A percentile compares a stretch with the other conserved stretches of the same genome.
Conservation (phyloP, 257 asterid species). For the Solanum rostratum region DNA sequence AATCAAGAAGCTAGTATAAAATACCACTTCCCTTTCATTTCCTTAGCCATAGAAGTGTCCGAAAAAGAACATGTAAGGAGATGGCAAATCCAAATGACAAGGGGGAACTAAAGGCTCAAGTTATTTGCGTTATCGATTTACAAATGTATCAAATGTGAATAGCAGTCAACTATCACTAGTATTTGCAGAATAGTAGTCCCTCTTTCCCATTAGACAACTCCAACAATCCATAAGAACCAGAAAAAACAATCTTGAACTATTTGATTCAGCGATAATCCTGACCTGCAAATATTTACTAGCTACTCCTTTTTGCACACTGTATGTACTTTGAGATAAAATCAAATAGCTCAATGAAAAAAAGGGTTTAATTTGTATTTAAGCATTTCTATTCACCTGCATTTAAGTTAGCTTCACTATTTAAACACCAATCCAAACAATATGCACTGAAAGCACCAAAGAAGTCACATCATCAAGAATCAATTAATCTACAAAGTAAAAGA, state of each 20-base stretch:
- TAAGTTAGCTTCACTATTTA: not conserved
- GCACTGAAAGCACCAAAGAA: not conserved
- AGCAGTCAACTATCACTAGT: not conserved
- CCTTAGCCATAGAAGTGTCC: not conserved
- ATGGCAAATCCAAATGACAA: not conserved
- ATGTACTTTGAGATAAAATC: not conserved
- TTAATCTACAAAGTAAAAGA: not conserved
- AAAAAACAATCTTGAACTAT: not conserved
- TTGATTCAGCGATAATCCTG: not conserved
- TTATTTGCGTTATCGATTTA: not conserved
- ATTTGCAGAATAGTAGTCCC: not conserved
- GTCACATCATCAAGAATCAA: not conserved
- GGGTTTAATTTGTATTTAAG: not conserved
- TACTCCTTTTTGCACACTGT: not conserved
- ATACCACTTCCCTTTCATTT: not conserved
- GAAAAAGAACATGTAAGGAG: not conserved
- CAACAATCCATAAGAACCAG: not conserved
- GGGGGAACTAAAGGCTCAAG: not conserved
- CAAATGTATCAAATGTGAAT: not conserved
- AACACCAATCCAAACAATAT: not conserved
- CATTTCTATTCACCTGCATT: not conserved
- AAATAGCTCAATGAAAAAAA: not conserved
- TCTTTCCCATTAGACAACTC: not conserved
- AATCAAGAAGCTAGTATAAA: not conserved
- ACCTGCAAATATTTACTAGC: not conserved